Conservation (phyloP, 2,329 filamentous ascomycete genomes). For the Ophiostoma sp. region DNA sequence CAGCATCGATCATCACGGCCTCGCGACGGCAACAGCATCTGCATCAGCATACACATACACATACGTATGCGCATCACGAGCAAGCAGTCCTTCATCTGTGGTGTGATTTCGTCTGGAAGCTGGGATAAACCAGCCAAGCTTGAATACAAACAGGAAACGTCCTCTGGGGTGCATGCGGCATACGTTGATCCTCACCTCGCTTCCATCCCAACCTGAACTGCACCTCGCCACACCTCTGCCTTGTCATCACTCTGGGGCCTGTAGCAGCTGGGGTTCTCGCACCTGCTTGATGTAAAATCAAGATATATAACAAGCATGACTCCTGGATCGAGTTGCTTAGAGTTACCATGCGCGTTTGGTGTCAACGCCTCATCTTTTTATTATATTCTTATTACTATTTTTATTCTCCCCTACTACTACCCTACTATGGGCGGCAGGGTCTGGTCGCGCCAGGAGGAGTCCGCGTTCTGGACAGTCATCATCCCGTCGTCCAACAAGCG, state of each 20-base stretch:
- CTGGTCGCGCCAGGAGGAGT: conserved; percentile 47
- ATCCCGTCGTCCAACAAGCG: conserved; percentile 32
- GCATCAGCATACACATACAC: no score
- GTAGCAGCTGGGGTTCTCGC: no score
- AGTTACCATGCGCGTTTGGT: no score
- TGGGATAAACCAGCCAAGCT: no score
- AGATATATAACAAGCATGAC: no score
- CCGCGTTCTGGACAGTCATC: conserved; percentile 42
- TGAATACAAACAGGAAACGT: no score
- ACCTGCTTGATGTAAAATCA: no score
- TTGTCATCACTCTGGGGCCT: neutral
- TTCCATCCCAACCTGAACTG: neutral
- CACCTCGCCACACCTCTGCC: neutral
- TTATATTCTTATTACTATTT: neutral
- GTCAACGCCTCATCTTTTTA: no score
- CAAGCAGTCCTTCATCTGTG: neutral
- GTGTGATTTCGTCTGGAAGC: neutral
- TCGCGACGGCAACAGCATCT: neutral
- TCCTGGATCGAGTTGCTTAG: no score
- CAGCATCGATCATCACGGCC: neutral
- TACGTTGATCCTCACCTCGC: neutral
- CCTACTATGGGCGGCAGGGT: conserved; percentile 45
- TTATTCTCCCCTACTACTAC: neutral
- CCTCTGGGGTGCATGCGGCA: neutral
- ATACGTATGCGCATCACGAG: neutral